Percentiles rank a stretch among this genome's conserved stretches.
phyloP scores from a whole-genome alignment of 768 basidiomycete genomes.

The Pisolithus orientalis region DNA sequence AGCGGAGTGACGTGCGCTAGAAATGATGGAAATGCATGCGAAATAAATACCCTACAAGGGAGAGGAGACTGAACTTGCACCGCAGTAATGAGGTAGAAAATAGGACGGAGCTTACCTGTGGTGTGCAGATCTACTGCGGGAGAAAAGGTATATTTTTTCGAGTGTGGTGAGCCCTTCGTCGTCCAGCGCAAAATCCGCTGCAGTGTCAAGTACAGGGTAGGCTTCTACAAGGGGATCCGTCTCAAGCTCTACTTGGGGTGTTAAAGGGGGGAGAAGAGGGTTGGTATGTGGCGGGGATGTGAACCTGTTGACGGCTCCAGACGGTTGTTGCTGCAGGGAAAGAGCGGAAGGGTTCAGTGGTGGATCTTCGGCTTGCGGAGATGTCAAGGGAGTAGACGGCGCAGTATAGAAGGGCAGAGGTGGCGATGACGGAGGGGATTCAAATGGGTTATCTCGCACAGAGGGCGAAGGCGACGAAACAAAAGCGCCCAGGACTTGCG shows the following conservation, averaged over 20 bases:
- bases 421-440: conserved; percentile 33
- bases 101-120: conserved; percentile 36
- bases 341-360: conserved; percentile 17
- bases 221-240: conserved; percentile 21
- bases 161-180: conserved; percentile 79
- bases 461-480: conserved; percentile 27
- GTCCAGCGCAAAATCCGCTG: conserved; percentile 46
- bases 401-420: conserved; percentile 42
- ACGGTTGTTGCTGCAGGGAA: conserved; percentile 13
- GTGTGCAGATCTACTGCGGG: conserved; percentile 64
- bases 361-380: conserved; percentile 35
- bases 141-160: conserved; percentile 89
- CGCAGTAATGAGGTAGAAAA: neutral
- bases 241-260: conserved; percentile 23
- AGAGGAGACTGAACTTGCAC: conserved; percentile 19
- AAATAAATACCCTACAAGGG: conserved; percentile 65
- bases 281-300: conserved; percentile 21
- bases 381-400: conserved; percentile 38
- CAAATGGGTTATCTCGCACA: conserved; percentile 31
- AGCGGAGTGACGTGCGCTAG: conserved; percentile 71
- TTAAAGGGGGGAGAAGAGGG: conserved; percentile 14
- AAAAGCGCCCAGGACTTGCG: conserved; percentile 27
- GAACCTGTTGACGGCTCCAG: conserved; percentile 8
- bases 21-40: conserved; percentile 74
- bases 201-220: conserved; percentile 23